Base-by-base conservation (phyloP, 2,329 filamentous ascomycete species). In the Penicillium oxalicum region DNA sequence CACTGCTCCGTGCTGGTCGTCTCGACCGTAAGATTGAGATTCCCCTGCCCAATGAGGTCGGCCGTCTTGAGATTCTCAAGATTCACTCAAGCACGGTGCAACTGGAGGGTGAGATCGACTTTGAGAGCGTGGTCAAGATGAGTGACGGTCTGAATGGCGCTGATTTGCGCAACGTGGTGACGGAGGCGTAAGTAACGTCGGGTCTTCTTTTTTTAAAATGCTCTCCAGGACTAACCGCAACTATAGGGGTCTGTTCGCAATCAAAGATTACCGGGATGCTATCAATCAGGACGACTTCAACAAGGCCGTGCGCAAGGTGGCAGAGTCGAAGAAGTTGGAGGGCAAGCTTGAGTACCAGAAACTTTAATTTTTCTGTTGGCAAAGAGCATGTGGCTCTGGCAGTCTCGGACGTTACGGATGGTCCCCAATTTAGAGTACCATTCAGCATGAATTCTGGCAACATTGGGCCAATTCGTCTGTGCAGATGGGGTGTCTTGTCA, bases 51-150 rank as follows among this genome's bases (percentile, higher is more conserved):
- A 98, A 98, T 66, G 93, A 98, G 77, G 91, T 96, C 12, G 93
- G 93, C 29, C 83, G 93, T 47, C 74, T 98, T 60, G 93, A 98
- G 76, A 95, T 98, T 74, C 77, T 98, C 72, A 98, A 98, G 82
- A 98, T 98, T 60, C 93, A 98, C 70, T 83, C 91, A 5, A 81
- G 82, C 32, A 84, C 87, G 53, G 93, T 98, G 11, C 81, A 88
- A 50, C 84, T 88, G 40, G 91, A 97, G 61, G 93, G 91, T 1
- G 93, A 98, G 55, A 89, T 98, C 65, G 94, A 98, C 70, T 98
- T 95, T 66, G 93, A 98, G 80, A 96, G 89, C 63, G 90, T 98
- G 51, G 93, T 98, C 59, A 98, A 98, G 83, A 98, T 98, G 93
- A 96, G 91, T 62, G 93, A 98, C 66, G 91, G 91, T 27, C 80